Evolutionary conservation across 345 rosid genomes (phyloP).

Genomic region (Erucastrum elatum): DNA sequence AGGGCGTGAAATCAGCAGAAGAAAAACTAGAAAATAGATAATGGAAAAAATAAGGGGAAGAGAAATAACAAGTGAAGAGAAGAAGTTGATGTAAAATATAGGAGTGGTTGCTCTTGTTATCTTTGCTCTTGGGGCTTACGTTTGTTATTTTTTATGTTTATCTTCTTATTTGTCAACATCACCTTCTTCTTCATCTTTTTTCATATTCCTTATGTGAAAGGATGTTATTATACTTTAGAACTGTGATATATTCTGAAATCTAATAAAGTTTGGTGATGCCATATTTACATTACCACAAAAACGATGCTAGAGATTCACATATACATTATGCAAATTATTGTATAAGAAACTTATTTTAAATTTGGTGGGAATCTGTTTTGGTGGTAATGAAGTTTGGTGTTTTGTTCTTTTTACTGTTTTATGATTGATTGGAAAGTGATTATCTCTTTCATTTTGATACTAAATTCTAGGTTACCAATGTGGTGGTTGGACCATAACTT

Average conservation of each 20-base stretch:
- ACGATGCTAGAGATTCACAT: too few relatives aligned
- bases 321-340: not conserved
- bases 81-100: conserved; percentile 41
- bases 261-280: conserved; percentile 25
- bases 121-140: conserved; percentile 58
- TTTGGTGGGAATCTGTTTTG: too few relatives aligned
- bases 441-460: too few relatives aligned
- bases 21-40: conserved; percentile 25
- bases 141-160: conserved; percentile 24
- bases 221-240: too few relatives aligned
- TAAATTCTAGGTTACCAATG: conserved; percentile 95
- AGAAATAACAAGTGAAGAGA: conserved; percentile 51
- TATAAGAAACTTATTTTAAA: not conserved
- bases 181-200: conserved; percentile 27
- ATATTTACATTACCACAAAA: not conserved
- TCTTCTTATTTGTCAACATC: conserved; percentile 33
- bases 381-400: too few relatives aligned
- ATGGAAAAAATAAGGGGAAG: conserved; percentile 36
- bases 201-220: too few relatives aligned
- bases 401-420: too few relatives aligned
- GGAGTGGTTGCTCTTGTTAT: conserved; percentile 46
- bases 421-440: too few relatives aligned
- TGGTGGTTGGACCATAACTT: conserved; percentile 95
- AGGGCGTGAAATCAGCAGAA: too few relatives aligned
- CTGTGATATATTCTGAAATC: conserved; percentile 15